Evolutionary conservation across 805 yeast genomes (phyloP), one percentile per base, ranked within the genome.

Genomic region (Hanseniaspora taiwanica): DNA sequence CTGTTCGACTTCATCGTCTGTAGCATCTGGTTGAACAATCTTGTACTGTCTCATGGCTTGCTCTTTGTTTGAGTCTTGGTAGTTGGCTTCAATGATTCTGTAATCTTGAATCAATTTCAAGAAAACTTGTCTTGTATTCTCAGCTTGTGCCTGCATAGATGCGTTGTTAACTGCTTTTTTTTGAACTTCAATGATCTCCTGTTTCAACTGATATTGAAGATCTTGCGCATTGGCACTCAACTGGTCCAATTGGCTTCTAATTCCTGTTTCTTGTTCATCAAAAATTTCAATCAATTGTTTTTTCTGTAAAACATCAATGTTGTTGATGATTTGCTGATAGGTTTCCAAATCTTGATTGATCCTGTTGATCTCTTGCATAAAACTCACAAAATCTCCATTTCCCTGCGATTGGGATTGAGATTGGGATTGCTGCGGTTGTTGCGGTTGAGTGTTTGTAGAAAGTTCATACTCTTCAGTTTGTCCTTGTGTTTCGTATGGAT

Each of bases 31-130:
- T 53, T 78, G 81, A 47, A 84, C 91, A 54, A 91, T 83, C 56
- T 76, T 78, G 66, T 81, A 87, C 69, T 89, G 97, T 60, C 95
- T 78, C 53, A 80, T 87, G 38, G 96, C 95, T 56, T 83, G 94
- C 46, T 76, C 75, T 58, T 81, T 78, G 59, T 83, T 84, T 52
- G 80, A 76, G 58, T 81, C 86, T 49, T 86, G 74, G 67, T 83
- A 86, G 53, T 80, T 75, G 46, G 84, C 85, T 63, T 91, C 97
- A 48, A 83, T 74, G 53, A 77, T 71, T 61, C 93, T 76, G 65
- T 83, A 85, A 56, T 77, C 85, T 61, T 85, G 91, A 56, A 91
- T 89, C 43, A 81, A 72, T 47, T 77, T 75, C 71, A 87, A 74
- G 59, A 91, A 91, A 56, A 81, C 77, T 54, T 76, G 78, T 68